Conservation (phyloP, 2,329 filamentous ascomycete species). For the Sarocladium strictum region DNA sequence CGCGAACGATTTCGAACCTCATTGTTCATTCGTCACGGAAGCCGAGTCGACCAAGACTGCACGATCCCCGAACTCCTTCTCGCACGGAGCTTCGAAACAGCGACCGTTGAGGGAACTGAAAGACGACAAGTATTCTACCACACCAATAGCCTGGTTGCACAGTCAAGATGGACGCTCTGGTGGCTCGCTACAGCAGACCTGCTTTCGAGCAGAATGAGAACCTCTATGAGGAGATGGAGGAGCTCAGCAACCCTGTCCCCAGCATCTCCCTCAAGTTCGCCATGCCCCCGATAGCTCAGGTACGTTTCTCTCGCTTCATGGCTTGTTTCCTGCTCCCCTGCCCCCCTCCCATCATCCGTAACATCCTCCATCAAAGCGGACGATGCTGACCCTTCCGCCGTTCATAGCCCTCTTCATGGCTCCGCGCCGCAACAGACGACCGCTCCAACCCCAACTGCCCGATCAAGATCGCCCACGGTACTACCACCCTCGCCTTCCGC, state of each 20-base stretch:
- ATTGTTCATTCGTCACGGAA: not conserved
- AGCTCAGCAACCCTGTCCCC: constrained; percentile 65
- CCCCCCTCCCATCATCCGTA: not conserved
- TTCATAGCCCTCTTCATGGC: constrained; percentile 77
- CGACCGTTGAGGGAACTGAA: constrained; percentile 2
- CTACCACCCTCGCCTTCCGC: constrained; percentile 93
- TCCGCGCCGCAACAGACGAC: constrained; percentile 95
- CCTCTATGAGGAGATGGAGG: constrained; percentile 68
- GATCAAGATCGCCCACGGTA: constrained; percentile 99
- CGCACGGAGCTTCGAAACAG: constrained; percentile 4
- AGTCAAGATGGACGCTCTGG: constrained; percentile 82
- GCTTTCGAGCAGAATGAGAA: constrained; percentile 66
- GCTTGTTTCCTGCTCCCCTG: not conserved
- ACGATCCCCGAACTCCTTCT: not conserved
- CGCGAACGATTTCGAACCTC: not conserved
- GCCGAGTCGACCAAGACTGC: not conserved
- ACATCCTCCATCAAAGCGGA: not conserved
- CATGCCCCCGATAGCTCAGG: constrained; percentile 86
- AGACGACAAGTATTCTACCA: constrained; percentile 9
- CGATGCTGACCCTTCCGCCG: not conserved
- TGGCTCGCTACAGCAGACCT: constrained; percentile 84
- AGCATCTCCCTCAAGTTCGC: constrained; percentile 88
- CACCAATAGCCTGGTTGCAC: constrained; percentile 13
- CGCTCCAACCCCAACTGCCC: constrained; percentile 93
- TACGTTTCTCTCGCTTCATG: constrained; percentile 26